Base-by-base conservation (phyloP, 1,284 basidiomycete species). In the Macrocystidia cucumis region DNA sequence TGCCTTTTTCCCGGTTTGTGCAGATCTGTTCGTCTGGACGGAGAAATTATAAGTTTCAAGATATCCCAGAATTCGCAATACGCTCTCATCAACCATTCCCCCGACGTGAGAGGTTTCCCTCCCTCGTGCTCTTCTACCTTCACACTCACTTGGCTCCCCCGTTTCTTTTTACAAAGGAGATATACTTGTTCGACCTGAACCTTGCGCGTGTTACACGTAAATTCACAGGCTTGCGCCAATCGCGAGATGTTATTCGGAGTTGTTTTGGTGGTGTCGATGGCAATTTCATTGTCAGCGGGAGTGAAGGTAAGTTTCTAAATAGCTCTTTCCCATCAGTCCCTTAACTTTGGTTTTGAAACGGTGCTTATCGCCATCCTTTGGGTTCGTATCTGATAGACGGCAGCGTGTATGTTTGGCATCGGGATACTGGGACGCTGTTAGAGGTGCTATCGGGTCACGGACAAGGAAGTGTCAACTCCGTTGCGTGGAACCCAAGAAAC, bases 351-450 rank as follows among this genome's bases (percentile, higher is more conserved):
- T n/a, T n/a, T n/a, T n/a, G n/a, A n/a, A n/a, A n/a, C n/a, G n/a
- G n/a, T 38, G 5, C 5, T 20, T 28, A 23, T 14, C 18, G 34
- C 29, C 19, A 24, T 31, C 24, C 24, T 28, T 20, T n/a, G 13
- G 11, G 26, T 9, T 35, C 16, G 18, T 22, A 19, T 20, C 17
- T 32, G 25, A 35, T 27, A 37, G 88, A 96, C 63, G 78, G 80
- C 27, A 85, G 86, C 44, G 82, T 97, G 32, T 97, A 97, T 60
- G 75, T 98, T 14, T 99, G 95, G 92, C 90, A 98, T 57, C 81
- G 86, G 34, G 84, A 90, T 47, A 84, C 83, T 3, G 87, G 86
- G 0, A 67, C 74, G 0, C 69, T 92, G 28, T 69, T 98, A 17
- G 90, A 97, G 57, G 72, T 81, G 16, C 72, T 98, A 1, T 57